phyloP scores from a whole-genome alignment of 257 asterid species.

The Anisodus acutangulus region DNA sequence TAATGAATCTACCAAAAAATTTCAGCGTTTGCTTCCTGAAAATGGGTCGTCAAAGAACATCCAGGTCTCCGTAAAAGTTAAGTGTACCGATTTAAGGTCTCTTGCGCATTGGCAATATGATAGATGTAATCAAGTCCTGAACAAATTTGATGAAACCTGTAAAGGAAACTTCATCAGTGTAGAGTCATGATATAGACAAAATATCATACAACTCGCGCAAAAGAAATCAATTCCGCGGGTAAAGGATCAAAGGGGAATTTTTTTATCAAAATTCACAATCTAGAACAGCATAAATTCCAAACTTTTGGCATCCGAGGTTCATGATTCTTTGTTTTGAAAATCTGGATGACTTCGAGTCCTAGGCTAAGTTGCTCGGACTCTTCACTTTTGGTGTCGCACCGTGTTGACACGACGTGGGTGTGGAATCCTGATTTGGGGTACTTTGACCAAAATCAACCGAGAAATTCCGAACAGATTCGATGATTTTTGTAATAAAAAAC shows the following conservation, averaged over 20 bases:
- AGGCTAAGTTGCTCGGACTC: not conserved
- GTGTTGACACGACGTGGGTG: no score
- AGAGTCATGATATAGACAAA: not conserved
- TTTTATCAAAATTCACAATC: not conserved
- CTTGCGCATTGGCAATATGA: not conserved
- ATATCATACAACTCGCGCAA: not conserved
- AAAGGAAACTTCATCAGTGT: constrained; percentile 25
- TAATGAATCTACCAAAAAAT: not conserved
- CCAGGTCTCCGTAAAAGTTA: not conserved
- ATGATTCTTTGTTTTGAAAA: not conserved
- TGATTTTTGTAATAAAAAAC: no score
- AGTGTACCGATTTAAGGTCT: not conserved
- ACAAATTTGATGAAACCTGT: constrained; percentile 83
- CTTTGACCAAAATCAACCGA: no score
- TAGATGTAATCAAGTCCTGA: constrained; percentile 51
- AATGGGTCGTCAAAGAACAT: not conserved
- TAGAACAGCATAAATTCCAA: not conserved
- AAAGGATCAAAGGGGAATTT: not conserved
- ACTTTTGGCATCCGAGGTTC: not conserved
- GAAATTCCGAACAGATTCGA: no score
- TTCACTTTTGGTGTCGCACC: no score
- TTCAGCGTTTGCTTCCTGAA: not conserved
- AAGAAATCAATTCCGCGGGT: not conserved
- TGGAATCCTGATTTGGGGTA: no score
- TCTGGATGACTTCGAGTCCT: no score